Evolutionary conservation across 495 filamentous ascomycete genomes (phyloP), one percentile per base, ranked within the genome.

Genomic region (Penicillium silybi): DNA sequence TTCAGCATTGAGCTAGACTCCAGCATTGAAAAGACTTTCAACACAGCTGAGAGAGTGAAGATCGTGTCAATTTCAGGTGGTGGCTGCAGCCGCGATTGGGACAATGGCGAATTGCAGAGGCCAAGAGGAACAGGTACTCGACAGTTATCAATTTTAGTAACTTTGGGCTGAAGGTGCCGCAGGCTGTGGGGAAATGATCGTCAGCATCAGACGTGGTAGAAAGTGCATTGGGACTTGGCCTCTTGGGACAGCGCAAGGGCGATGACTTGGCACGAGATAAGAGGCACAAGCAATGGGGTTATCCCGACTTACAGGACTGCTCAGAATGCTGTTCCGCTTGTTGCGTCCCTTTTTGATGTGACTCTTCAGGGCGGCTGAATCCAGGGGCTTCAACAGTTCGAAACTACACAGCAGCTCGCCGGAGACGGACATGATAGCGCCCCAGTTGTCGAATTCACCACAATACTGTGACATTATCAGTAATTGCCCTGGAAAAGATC

Each of bases 371-470:
- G 91, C 92, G 48, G 87, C 89, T n/a, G 91, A 96, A 68, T 99
- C 93, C 58, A 99, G 75, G 13, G 93, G 93, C 63, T 99, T 99
- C 55, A 99, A 76, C 17, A 97, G 73, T 71, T 99, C 93, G 68
- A 99, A 99, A 68, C 90, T 96, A 71, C 93, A 99, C 6, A 99
- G 80, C 38, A 99, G 75, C 67, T 97, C 92, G 10, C 81, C 81
- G 1, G 90, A 95, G 13, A 99, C 93, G 9, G 92, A 95, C 93
- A 99, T 99, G 52, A 97, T 90, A 40, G 93, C 93, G 15, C 93
- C 93, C 90, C 93, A 97, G 49, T 99, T 99, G 65, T 99, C 93
- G 61, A 99, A 99, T 71, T 99, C 93, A 54, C 93, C 93, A 63
- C 93, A 99, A 65, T 99, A 99, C 91, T 96, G 59, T 9, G 49